These are phyloP conservation scores for Apiotrichum porosum DNA, from an alignment of 1,284 basidiomycete species.

Conservation along the genomic window DNA sequence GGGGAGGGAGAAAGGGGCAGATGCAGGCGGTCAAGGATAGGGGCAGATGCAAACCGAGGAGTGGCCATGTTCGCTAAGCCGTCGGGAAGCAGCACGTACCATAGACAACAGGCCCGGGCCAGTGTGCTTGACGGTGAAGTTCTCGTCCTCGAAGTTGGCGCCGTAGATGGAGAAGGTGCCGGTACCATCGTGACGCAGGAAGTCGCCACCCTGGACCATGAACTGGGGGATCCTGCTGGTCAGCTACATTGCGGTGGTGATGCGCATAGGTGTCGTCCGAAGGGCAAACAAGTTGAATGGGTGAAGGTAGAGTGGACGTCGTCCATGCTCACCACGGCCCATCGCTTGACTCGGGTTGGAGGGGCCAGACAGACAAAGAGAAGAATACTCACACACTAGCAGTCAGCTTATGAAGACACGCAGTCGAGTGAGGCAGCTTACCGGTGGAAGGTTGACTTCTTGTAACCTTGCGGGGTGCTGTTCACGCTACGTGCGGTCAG, in stretches of 20 bases:
- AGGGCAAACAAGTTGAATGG: not conserved
- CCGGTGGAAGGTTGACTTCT: slow-evolving; percentile 86
- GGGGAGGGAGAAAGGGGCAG: not conserved
- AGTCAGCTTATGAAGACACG: slow-evolving; percentile 1
- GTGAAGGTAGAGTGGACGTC: no score
- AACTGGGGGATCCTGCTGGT: slow-evolving; percentile 50
- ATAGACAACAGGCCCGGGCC: slow-evolving; percentile 79
- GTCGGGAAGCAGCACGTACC: slow-evolving; percentile 50
- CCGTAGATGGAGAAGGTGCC: slow-evolving; percentile 94
- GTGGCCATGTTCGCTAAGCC: not conserved
- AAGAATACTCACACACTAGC: slow-evolving; percentile 9
- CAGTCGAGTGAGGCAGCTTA: slow-evolving; percentile 44
- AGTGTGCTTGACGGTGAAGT: slow-evolving; percentile 84
- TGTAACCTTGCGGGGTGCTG: slow-evolving; percentile 80
- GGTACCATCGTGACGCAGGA: slow-evolving; percentile 85
- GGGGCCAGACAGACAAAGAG: not conserved
- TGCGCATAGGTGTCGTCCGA: not conserved
- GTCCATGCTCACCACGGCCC: no score
- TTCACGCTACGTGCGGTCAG: slow-evolving; percentile 61
- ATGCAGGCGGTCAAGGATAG: no score
- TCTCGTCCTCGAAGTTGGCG: slow-evolving; percentile 91
- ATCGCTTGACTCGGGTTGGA: no score
- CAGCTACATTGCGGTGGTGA: not conserved
- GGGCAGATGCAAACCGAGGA: no score
- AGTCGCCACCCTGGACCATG: slow-evolving; percentile 59